A percentile compares a stretch with the other conserved stretches of the same genome.
These are phyloP conservation scores for Clitopilus passeckerianus DNA, from an alignment of 768 basidiomycete species.

Conservation along the genomic window DNA sequence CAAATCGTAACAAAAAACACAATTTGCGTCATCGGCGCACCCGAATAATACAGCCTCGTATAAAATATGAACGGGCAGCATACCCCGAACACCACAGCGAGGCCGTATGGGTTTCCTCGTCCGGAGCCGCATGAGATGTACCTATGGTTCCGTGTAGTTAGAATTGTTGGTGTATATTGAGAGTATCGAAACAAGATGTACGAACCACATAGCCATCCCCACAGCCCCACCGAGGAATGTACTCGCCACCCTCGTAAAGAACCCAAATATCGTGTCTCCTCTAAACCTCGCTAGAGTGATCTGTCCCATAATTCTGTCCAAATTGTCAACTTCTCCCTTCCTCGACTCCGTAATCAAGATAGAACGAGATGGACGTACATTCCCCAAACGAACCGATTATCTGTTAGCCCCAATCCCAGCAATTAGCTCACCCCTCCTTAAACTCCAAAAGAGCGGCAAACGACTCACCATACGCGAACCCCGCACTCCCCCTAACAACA, in stretches of 20 bases:
- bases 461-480: conserved; percentile 55
- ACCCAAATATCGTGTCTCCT: conserved; percentile 69
- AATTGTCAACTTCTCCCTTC: no score
- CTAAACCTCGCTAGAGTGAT: conserved; percentile 66
- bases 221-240: conserved; percentile 63
- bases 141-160: no score
- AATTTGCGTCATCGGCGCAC: conserved; percentile 65
- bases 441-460: background rate
- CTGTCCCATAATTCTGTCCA: conserved; percentile 70
- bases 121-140: conserved; percentile 65
- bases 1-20: conserved; percentile 61
- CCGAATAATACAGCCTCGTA: conserved; percentile 69
- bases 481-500: conserved; percentile 48
- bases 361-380: no score
- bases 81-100: conserved; percentile 63
- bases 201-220: conserved; percentile 66
- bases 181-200: no score
- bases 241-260: conserved; percentile 53
- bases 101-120: conserved; percentile 58
- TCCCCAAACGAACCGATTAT: conserved; percentile 65
- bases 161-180: no score
- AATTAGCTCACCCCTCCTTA: background rate
- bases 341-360: no score
- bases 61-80: conserved; percentile 73
- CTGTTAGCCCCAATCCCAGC: conserved; percentile 22